These are phyloP conservation scores for Metrosideros polymorpha DNA, from an alignment of 441 rosid species.

Conservation along the genomic window DNA sequence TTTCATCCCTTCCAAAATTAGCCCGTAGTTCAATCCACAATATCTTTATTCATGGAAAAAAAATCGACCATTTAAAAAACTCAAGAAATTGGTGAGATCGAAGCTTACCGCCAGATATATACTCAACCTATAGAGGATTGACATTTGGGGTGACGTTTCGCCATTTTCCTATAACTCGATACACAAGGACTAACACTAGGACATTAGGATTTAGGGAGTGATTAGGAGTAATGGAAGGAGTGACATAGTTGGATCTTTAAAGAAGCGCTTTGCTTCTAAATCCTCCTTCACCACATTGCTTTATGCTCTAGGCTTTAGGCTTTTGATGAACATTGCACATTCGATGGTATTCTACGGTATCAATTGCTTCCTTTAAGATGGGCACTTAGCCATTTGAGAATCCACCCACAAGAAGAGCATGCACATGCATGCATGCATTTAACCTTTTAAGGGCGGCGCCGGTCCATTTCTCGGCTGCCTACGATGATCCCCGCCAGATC, in stretches of 20 bases:
- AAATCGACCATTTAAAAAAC: not conserved
- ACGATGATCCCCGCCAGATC: too few species aligned
- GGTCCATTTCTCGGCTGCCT: too few species aligned
- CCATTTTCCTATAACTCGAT: not conserved
- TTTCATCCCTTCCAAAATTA: not conserved
- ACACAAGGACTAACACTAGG: not conserved
- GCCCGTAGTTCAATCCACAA: not conserved
- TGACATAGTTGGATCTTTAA: too few species aligned
- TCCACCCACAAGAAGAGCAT: not conserved
- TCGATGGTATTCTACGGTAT: not conserved
- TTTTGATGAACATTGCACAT: not conserved
- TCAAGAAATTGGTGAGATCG: not conserved
- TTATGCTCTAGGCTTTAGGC: not conserved
- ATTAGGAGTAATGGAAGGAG: not conserved
- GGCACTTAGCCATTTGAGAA: not conserved
- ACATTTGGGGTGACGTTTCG: not conserved
- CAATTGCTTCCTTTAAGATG: not conserved
- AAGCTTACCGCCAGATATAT: not conserved
- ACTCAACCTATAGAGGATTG: not conserved
- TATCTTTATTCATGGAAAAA: not conserved
- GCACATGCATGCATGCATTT: not conserved
- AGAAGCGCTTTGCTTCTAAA: not conserved
- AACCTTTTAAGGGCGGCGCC: too few species aligned
- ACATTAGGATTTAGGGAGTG: not conserved
- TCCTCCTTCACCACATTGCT: too few species aligned